phyloP scores from a whole-genome alignment of 2,329 filamentous ascomycete genomes.

The Fusarium sarcochroum region DNA sequence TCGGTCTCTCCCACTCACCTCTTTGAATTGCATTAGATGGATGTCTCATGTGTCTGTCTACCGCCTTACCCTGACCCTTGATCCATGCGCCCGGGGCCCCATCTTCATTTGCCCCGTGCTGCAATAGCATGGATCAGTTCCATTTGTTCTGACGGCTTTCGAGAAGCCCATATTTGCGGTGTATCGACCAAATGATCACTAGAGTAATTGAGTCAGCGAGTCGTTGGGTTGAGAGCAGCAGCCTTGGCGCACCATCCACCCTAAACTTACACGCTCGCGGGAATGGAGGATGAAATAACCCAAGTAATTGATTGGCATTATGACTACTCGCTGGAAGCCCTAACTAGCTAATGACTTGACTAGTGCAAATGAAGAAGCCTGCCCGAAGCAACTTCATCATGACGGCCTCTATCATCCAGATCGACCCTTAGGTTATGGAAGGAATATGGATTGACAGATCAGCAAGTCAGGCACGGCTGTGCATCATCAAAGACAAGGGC shows the following conservation, averaged over 20 bases:
- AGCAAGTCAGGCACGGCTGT: conserved; percentile 2
- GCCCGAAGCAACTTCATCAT: conserved; percentile 21
- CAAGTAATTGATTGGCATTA: conserved; percentile 2
- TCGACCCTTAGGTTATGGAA: background rate
- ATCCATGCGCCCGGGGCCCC: conserved; percentile 41
- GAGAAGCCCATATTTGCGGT: conserved; percentile 41
- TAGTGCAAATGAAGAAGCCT: conserved; percentile 15
- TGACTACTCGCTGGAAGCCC: conserved; percentile 6
- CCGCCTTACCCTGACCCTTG: conserved; percentile 29
- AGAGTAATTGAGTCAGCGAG: conserved; percentile 8
- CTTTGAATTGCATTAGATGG: conserved; percentile 4
- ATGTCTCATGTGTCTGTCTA: conserved; percentile 18
- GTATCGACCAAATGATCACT: background rate
- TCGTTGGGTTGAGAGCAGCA: conserved; percentile 1
- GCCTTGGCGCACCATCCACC: conserved; percentile 28
- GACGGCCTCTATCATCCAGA: conserved; percentile 21
- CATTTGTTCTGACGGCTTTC: conserved; percentile 48
- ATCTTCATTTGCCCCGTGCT: conserved; percentile 45
- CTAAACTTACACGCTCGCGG: conserved; percentile 18
- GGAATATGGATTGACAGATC: background rate
- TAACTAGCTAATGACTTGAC: conserved; percentile 9
- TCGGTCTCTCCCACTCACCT: conserved; percentile 10
- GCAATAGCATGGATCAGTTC: conserved; percentile 40
- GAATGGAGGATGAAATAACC: conserved; percentile 17
- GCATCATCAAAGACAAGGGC: conserved; percentile 1